Percentiles rank a stretch among this genome's conserved stretches.
Conservation (phyloP, 306 rosid genomes). For the Sicyos edulis region DNA sequence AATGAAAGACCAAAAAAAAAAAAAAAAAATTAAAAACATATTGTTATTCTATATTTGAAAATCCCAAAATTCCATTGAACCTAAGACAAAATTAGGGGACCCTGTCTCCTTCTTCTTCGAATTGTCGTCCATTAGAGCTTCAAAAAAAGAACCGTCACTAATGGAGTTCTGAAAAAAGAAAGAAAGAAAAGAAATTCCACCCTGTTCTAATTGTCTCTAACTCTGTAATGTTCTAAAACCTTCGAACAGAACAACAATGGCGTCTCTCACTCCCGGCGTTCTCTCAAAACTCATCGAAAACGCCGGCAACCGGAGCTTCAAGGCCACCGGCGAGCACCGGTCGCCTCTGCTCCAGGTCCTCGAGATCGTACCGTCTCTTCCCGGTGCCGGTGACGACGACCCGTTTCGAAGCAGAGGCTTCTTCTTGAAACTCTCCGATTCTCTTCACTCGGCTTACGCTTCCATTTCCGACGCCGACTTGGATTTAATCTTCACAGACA, state of each 20-base stretch:
- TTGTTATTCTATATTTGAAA: no score
- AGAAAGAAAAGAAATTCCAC: no score
- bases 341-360: constrained; percentile 62
- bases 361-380: constrained; percentile 53
- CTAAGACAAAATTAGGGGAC: no score
- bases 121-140: no score
- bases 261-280: constrained; percentile 66
- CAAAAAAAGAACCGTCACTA: no score
- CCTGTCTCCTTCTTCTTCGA: no score
- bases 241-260: constrained; percentile 31
- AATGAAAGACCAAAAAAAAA: no score
- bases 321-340: constrained; percentile 55
- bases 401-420: constrained; percentile 54
- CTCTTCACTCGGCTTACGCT: constrained; percentile 55
- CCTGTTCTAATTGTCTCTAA: not conserved
- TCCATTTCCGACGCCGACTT: constrained; percentile 43
- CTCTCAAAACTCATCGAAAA: constrained; percentile 59
- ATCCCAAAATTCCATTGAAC: no score
- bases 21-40: no score
- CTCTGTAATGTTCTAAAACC: not conserved
- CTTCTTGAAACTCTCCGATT: constrained; percentile 69
- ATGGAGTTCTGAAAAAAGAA: no score
- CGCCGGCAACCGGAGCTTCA: constrained; percentile 35
- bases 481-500: constrained; percentile 46
- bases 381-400: constrained; percentile 26